Percentiles rank a stretch among this genome's conserved stretches.
phyloP scores from a whole-genome alignment of 352 stramenopile species.

The Phytophthora pistaciae region DNA sequence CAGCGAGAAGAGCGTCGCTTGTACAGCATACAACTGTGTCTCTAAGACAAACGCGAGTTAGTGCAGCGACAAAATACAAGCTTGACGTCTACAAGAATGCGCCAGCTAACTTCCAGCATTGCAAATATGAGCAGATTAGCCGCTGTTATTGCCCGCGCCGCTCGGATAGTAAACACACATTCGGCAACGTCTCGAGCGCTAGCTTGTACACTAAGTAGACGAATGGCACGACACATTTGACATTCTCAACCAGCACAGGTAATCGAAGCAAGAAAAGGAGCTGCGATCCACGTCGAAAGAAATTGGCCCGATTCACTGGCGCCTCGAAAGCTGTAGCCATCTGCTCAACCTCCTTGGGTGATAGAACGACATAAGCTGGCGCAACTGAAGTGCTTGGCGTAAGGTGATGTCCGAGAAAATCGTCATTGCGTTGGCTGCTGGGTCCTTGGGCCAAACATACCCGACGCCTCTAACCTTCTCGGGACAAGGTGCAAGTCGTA shows the following conservation, averaged over 20 bases:
- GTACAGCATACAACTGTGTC: neutral
- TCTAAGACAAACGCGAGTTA: neutral
- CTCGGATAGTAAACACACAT: conserved; percentile 31
- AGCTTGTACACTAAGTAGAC: conserved; percentile 35
- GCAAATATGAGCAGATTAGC: conserved; percentile 23
- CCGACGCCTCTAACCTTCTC: no score
- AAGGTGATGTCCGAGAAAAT: no score
- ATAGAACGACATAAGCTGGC: no score
- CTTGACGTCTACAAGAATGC: conserved; percentile 4
- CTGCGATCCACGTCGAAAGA: no score
- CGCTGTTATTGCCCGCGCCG: neutral
- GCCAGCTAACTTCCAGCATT: conserved; percentile 9
- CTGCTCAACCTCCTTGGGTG: no score
- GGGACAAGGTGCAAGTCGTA: no score
- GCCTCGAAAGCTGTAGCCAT: no score
- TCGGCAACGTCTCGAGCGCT: conserved; percentile 36
- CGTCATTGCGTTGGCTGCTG: no score
- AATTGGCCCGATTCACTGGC: no score
- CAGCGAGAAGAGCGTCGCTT: neutral
- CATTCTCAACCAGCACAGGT: conserved; percentile 23
- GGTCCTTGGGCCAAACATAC: no score
- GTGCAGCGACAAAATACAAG: conserved; percentile 3
- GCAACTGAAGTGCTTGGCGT: no score
- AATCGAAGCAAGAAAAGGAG: conserved; percentile 32
- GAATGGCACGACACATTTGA: conserved; percentile 22